Percentiles rank a stretch among this genome's conserved stretches.
phyloP scores from a whole-genome alignment of 257 asterid genomes.

The Dorcoceras hygrometricum region DNA sequence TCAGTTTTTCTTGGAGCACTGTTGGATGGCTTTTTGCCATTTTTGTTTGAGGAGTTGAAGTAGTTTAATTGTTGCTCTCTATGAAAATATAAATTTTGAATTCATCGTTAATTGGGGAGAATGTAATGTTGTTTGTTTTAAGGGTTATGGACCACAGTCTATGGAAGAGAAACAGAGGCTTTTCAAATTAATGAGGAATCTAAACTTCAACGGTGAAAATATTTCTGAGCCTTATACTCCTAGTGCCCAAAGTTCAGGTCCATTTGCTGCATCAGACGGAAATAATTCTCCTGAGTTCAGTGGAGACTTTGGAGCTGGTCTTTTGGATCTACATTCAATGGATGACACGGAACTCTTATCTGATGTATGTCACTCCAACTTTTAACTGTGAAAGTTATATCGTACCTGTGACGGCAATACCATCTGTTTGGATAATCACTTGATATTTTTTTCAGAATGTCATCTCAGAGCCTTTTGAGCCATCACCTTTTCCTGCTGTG shows the following conservation, averaged over 20 bases:
- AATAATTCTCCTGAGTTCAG: constrained; percentile 78
- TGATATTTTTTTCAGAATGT: constrained; percentile 64
- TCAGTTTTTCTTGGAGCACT: too few species aligned
- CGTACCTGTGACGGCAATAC: constrained; percentile 23
- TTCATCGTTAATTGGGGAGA: constrained; percentile 26
- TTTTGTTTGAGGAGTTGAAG: constrained; percentile 4
- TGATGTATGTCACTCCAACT: constrained; percentile 54
- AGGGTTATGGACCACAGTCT: constrained; percentile 96
- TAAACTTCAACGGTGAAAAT: constrained; percentile 81
- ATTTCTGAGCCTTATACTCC: constrained; percentile 80
- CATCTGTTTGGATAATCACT: constrained; percentile 20
- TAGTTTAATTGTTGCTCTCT: constrained; percentile 11
- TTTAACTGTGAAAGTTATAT: constrained; percentile 9
- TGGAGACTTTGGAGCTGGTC: constrained; percentile 95
- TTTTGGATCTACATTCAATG: constrained; percentile 92
- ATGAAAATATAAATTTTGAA: not conserved
- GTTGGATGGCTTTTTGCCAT: not conserved
- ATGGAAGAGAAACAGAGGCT: constrained; percentile 97
- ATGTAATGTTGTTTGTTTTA: constrained; percentile 30
- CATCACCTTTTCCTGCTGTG: constrained; percentile 89
- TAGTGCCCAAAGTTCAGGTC: constrained; percentile 68
- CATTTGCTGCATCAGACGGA: constrained; percentile 58
- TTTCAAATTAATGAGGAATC: constrained; percentile 88
- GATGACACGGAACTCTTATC: constrained; percentile 97
- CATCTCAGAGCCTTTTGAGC: constrained; percentile 87